Base-by-base conservation (phyloP, 1,284 basidiomycete genomes). In the Tylopilus sp. region DNA sequence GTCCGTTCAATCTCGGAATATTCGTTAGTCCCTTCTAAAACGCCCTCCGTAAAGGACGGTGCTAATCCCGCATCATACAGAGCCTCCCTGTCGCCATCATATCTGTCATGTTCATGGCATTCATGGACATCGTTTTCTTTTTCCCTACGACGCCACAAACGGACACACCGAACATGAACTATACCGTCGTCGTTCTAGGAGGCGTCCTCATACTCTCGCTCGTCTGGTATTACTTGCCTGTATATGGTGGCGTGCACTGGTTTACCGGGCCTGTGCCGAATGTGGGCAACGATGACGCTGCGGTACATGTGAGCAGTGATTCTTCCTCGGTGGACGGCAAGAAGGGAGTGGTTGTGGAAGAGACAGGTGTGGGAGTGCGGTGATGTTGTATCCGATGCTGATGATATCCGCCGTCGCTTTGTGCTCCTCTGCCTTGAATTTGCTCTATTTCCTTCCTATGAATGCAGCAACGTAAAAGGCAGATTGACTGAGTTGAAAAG, bases 231-330 rank as follows among this genome's bases (percentile, higher is more conserved):
- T 86, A 83, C 65, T 75, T 82, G 58, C 87, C 86, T 1, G 73
- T 76, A 31, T 86, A 86, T 46, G 86, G 85, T 4, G 85, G 85
- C 0, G 74, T 78, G 29, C 71, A 84, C 59, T 88, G 86, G 86
- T 88, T 88, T 63, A 78, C 68, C 9, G 84, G 84, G 3, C 85
- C 85, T 0, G 65, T 83, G 6, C 54, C 67, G 3, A 81, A 74
- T 35, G 58, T 81, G 35, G 67, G 4, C 13, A 26, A 26, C 0
- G 50, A 49, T 2, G 48, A 37, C 4, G 1, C 4, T 17, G 26
- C 20, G 11, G 52, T 47, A 11, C 20, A 26, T 2, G 20, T 7
- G 13, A 52, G 50, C 46, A 29, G 29, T 13, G 20, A 37, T 37
- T 37, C 36, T 13, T 13, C 37, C 22, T 17, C 37, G 14, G 22